These are phyloP conservation scores for Styphnolobium japonicum DNA, from an alignment of 306 rosid genomes.

Conservation along the genomic window DNA sequence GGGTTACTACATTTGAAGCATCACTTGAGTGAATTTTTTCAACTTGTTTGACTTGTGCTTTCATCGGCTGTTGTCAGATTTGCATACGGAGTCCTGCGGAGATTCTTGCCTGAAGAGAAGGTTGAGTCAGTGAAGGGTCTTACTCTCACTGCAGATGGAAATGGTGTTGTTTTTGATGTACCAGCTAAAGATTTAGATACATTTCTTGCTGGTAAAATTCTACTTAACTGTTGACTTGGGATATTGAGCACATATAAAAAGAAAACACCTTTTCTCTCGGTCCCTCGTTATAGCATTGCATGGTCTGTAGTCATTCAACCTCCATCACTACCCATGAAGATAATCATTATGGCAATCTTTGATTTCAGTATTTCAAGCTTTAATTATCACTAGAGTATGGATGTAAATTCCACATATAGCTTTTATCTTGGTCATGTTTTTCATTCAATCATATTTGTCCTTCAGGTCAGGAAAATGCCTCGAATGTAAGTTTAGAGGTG, in stretches of 20 bases:
- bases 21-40: background rate
- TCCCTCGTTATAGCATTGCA: background rate
- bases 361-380: background rate
- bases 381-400: background rate
- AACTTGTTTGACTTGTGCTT: constrained; percentile 24
- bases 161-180: constrained; percentile 81
- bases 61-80: constrained; percentile 45
- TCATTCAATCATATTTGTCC: background rate
- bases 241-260: background rate
- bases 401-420: background rate
- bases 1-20: background rate
- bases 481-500: constrained; percentile 64
- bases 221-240: background rate
- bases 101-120: constrained; percentile 89
- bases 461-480: constrained; percentile 70
- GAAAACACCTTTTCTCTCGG: background rate
- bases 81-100: constrained; percentile 70
- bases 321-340: background rate
- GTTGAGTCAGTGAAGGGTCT: constrained; percentile 80
- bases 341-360: too few relatives aligned
- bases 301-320: background rate
- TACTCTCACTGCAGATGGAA: constrained; percentile 82
- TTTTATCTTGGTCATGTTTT: background rate
- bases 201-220: constrained; percentile 65
- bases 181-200: constrained; percentile 66